Evolutionary conservation across 2,329 filamentous ascomycete species (phyloP).

Genomic region (Aquanectria penicillioides): DNA sequence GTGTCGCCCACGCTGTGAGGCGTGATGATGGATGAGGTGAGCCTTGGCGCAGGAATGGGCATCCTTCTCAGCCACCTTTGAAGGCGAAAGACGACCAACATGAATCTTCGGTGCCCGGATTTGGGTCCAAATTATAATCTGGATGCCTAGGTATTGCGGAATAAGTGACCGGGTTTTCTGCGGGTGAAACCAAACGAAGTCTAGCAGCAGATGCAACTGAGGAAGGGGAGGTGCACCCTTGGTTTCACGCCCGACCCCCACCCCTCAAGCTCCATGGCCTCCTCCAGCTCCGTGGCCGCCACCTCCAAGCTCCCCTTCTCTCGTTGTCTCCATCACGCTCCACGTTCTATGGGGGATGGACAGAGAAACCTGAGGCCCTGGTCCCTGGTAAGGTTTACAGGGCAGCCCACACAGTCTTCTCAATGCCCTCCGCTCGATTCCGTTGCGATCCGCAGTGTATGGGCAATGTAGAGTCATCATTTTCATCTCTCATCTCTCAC

Average conservation of each 20-base stretch:
- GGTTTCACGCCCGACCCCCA: constrained; percentile 13
- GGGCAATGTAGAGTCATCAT: background rate
- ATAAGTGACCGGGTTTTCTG: constrained; percentile 24
- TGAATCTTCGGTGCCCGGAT: too few relatives aligned
- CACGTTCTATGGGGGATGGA: background rate
- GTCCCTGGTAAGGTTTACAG: constrained; percentile 18
- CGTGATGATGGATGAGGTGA: background rate
- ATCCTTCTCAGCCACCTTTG: too few relatives aligned
- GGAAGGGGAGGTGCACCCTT: constrained; percentile 9
- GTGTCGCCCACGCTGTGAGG: background rate
- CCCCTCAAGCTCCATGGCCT: constrained; percentile 1
- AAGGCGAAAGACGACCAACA: too few relatives aligned
- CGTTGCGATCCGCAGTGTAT: background rate
- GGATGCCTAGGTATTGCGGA: constrained; percentile 19
- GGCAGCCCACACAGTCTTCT: too few relatives aligned
- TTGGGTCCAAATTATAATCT: too few relatives aligned
- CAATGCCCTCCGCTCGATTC: constrained; percentile 7
- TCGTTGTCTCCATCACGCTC: background rate
- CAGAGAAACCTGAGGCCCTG: background rate
- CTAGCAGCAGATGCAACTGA: constrained; percentile 25
- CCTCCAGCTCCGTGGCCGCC: background rate
- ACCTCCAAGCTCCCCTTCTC: background rate
- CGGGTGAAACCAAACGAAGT: constrained; percentile 34
- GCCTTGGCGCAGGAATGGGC: too few relatives aligned
- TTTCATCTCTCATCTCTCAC: constrained; percentile 1